Evolutionary conservation across 140 eudicot genomes (phyloP).

Genomic region (Senecio squalidus): DNA sequence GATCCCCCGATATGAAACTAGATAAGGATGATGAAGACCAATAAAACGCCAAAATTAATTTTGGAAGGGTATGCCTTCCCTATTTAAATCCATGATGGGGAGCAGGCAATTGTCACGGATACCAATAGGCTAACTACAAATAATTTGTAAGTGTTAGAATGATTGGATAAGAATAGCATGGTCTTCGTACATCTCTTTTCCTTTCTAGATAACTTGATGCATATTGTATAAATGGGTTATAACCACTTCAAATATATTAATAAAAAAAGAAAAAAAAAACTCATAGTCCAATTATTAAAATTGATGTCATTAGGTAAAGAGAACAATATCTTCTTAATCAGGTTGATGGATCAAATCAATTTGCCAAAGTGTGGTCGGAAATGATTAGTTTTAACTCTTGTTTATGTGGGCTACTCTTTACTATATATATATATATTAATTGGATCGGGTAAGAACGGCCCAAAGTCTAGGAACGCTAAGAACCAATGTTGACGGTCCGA

Average conservation of each 20-base stretch:
- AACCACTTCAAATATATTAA: neutral
- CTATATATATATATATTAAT: neutral
- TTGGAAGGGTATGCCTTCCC: neutral
- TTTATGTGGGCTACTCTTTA: slow-evolving; percentile 5
- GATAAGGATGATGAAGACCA: neutral
- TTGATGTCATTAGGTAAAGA: slow-evolving; percentile 18
- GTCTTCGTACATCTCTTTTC: neutral
- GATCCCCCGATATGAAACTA: no score
- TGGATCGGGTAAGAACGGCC: no score
- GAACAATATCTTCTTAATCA: slow-evolving; percentile 25
- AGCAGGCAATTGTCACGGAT: slow-evolving; percentile 1
- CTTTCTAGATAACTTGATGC: no score
- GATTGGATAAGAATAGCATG: neutral
- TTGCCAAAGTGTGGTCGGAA: slow-evolving; percentile 14
- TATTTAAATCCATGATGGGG: slow-evolving; percentile 7
- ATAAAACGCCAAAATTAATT: neutral
- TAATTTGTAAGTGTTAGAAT: neutral
- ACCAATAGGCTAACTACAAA: slow-evolving; percentile 3
- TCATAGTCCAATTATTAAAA: slow-evolving; percentile 3
- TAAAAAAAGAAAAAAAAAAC: neutral
- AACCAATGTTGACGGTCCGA: no score
- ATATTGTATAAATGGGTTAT: neutral
- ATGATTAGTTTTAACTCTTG: slow-evolving; percentile 19
- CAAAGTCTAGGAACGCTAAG: no score
- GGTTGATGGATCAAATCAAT: slow-evolving; percentile 19